Evolutionary conservation across 1,139 yeast genomes (phyloP).

Genomic region (Arxiozyma bovina): DNA sequence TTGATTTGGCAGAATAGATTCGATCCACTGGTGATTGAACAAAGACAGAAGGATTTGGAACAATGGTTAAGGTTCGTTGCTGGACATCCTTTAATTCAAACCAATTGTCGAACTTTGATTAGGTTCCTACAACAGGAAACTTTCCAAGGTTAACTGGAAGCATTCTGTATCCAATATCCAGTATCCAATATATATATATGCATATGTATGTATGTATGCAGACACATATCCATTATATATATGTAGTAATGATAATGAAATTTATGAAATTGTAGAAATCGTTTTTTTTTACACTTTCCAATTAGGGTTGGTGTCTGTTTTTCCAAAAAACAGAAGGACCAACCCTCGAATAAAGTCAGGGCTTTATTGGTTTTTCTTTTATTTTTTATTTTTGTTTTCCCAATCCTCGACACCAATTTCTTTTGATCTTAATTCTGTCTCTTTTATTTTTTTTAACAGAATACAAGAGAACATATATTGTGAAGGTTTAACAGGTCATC

Average conservation of each 20-base stretch:
- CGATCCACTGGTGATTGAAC: slow-evolving; percentile 75
- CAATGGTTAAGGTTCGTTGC: slow-evolving; percentile 72
- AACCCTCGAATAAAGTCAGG: too few species aligned
- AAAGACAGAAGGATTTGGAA: slow-evolving; percentile 75
- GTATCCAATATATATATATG: too few species aligned
- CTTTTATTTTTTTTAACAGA: too few species aligned
- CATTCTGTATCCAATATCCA: too few species aligned
- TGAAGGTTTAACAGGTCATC: too few species aligned
- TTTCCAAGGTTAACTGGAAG: slow-evolving; percentile 20
- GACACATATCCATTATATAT: neutral
- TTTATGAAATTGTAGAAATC: neutral
- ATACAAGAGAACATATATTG: too few species aligned
- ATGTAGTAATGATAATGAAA: neutral
- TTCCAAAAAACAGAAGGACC: neutral
- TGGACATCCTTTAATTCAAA: slow-evolving; percentile 88
- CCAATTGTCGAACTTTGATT: slow-evolving; percentile 74
- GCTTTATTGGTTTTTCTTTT: too few species aligned
- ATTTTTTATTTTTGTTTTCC: too few species aligned
- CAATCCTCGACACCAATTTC: too few species aligned
- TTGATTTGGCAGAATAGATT: slow-evolving; percentile 60
- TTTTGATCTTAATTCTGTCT: too few species aligned
- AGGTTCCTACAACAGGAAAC: slow-evolving; percentile 80
- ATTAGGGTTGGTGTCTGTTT: neutral
- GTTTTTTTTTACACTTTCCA: too few species aligned
- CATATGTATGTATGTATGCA: too few species aligned